phyloP scores from a whole-genome alignment of 805 yeast species.

The Lipomyces lipofer region DNA sequence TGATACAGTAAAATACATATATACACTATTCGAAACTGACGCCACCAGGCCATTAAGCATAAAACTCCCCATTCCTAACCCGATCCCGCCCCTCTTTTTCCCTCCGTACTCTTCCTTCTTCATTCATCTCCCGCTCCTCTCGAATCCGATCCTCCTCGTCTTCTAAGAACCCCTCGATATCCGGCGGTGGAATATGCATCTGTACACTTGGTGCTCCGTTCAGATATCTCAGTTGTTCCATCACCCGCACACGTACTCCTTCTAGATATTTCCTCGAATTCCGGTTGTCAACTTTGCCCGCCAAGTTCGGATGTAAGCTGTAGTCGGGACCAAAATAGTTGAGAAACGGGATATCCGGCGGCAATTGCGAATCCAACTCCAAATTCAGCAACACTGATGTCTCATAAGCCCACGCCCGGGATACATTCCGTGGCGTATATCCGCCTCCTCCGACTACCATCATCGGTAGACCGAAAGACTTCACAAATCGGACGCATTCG shows the following conservation, averaged over 20 bases:
- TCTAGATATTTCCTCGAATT: slow-evolving; percentile 83
- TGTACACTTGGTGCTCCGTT: slow-evolving; percentile 94
- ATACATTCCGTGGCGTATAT: slow-evolving; percentile 94
- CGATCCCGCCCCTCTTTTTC: slow-evolving; percentile 30
- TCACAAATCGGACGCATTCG: slow-evolving; percentile 87
- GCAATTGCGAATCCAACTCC: slow-evolving; percentile 71
- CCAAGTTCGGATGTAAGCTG: slow-evolving; percentile 80
- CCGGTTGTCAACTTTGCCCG: slow-evolving; percentile 79
- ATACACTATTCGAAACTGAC: no score
- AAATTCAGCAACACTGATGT: slow-evolving; percentile 84
- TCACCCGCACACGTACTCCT: slow-evolving; percentile 66
- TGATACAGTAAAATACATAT: no score
- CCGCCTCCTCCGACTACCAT: slow-evolving; percentile 98
- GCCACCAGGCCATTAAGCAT: no score
- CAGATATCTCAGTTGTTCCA: slow-evolving; percentile 77
- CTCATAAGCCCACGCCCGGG: slow-evolving; percentile 93
- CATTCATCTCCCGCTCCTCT: slow-evolving; percentile 37
- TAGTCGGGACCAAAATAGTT: slow-evolving; percentile 89
- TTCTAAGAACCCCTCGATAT: slow-evolving; percentile 42
- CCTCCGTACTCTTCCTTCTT: slow-evolving; percentile 18
- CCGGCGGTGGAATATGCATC: slow-evolving; percentile 87
- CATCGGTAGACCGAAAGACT: slow-evolving; percentile 82
- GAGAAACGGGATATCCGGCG: slow-evolving; percentile 71
- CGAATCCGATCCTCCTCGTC: slow-evolving; percentile 42
- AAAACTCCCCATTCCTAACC: slow-evolving; percentile 32